Percentiles rank a stretch among this genome's conserved stretches.
phyloP scores from a whole-genome alignment of 108 stramenopile species.

The Pseudonitzschia multiseries region DNA sequence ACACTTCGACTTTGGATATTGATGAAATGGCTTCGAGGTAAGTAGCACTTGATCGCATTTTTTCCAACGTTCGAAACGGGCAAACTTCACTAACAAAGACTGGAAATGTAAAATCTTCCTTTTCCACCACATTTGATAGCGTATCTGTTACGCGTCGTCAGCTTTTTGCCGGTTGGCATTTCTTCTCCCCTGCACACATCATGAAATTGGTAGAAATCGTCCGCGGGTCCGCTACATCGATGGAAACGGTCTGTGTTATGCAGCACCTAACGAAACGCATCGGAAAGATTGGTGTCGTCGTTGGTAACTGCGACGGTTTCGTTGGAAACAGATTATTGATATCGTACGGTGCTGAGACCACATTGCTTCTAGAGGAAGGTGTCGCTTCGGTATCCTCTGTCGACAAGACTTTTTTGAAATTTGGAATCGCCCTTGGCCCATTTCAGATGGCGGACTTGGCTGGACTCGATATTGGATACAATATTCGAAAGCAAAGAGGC shows the following conservation, averaged over 20 bases:
- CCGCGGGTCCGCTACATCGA: constrained; percentile 56
- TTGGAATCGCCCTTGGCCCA: constrained; percentile 85
- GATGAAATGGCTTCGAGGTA: constrained; percentile 83
- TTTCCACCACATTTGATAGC: not conserved
- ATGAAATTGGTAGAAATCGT: constrained; percentile 97
- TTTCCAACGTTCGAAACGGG: not conserved
- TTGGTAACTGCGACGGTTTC: constrained; percentile 97
- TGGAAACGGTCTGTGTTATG: constrained; percentile 72
- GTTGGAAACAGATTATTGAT: constrained; percentile 95
- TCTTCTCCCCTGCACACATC: constrained; percentile 93
- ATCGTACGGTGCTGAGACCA: constrained; percentile 80
- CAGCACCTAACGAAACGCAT: constrained; percentile 81
- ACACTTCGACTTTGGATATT: constrained; percentile 93
- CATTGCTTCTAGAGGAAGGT: constrained; percentile 60
- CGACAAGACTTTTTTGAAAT: constrained; percentile 71
- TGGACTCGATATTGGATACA: constrained; percentile 93
- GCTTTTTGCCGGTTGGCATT: constrained; percentile 95
- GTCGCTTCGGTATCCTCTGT: constrained; percentile 60
- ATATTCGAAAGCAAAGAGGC: constrained; percentile 77
- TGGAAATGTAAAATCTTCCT: not conserved
- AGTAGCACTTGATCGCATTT: not conserved
- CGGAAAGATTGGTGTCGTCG: constrained; percentile 91
- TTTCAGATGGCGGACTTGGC: constrained; percentile 93
- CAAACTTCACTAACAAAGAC: not conserved
- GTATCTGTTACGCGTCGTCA: constrained; percentile 50